Evolutionary conservation across 2,329 filamentous ascomycete species (phyloP).

Genomic region (Colletotrichum echinochloae): DNA sequence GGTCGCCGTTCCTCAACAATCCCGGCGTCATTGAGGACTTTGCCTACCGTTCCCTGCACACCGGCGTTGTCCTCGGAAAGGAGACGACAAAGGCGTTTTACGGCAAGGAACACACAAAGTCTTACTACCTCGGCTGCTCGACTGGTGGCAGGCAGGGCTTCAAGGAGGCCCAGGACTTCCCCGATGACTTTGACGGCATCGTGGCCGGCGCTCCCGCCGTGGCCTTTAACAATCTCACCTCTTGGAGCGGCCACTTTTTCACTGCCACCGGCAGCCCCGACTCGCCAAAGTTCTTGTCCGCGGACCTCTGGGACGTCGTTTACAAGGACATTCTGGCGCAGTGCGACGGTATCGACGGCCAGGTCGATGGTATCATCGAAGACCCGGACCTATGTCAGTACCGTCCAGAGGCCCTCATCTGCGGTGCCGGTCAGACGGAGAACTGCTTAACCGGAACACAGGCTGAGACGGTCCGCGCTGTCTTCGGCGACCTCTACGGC

Average conservation of each 20-base stretch:
- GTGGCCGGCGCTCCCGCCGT: constrained; percentile 53
- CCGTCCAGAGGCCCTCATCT: constrained; percentile 56
- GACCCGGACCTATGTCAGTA: constrained; percentile 47
- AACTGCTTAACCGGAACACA: constrained; percentile 47
- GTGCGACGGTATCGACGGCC: constrained; percentile 45
- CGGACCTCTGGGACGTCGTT: constrained; percentile 44
- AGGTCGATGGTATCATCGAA: constrained; percentile 44
- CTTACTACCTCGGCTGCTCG: constrained; percentile 63
- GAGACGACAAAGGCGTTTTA: constrained; percentile 63
- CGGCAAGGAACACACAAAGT: constrained; percentile 47
- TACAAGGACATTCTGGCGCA: constrained; percentile 46
- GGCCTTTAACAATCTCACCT: constrained; percentile 55
- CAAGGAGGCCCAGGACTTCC: constrained; percentile 59
- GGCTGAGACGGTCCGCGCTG: constrained; percentile 50
- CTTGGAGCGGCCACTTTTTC: constrained; percentile 45
- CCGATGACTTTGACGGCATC: constrained; percentile 63
- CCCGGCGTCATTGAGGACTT: constrained; percentile 54
- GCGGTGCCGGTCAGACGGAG: constrained; percentile 42
- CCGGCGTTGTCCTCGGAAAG: constrained; percentile 57
- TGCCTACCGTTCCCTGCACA: constrained; percentile 45
- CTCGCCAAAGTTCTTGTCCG: constrained; percentile 50
- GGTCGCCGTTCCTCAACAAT: constrained; percentile 50
- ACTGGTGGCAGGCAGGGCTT: constrained; percentile 65
- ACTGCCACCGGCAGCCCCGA: constrained; percentile 56
- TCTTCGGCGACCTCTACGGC: constrained; percentile 47